Conservation (phyloP, 768 basidiomycete genomes). For the Agaricus sinodeliciosus region DNA sequence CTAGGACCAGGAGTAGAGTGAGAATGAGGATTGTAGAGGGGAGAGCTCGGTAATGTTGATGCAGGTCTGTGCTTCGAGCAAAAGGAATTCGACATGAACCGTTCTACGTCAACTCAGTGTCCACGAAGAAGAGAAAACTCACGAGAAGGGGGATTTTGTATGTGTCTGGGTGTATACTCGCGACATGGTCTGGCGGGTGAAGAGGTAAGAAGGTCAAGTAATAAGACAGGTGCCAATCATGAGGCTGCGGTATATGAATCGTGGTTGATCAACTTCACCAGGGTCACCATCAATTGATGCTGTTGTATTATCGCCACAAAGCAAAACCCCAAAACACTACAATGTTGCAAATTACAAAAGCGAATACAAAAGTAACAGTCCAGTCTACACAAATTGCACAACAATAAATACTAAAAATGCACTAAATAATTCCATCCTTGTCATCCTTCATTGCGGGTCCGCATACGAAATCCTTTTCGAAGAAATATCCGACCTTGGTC, state of each 20-base stretch:
- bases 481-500: constrained; percentile 1
- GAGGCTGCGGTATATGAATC: neutral
- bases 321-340: neutral
- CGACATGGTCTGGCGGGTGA: neutral
- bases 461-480: constrained; percentile 8
- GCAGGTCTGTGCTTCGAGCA: neutral
- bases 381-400: neutral
- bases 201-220: neutral
- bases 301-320: neutral
- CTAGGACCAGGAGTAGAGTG: constrained; percentile 1
- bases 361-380: neutral
- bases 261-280: no score
- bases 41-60: constrained; percentile 1
- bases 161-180: constrained; percentile 2
- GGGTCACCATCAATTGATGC: neutral
- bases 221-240: neutral
- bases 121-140: neutral
- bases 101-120: neutral
- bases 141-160: constrained; percentile 2
- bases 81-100: neutral
- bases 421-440: neutral
- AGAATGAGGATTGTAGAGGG: neutral
- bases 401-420: neutral
- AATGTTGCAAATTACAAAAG: neutral
- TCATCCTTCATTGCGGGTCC: neutral